These are phyloP conservation scores for Pichia sp. DNA, from an alignment of 1,139 yeast species.

Conservation along the genomic window DNA sequence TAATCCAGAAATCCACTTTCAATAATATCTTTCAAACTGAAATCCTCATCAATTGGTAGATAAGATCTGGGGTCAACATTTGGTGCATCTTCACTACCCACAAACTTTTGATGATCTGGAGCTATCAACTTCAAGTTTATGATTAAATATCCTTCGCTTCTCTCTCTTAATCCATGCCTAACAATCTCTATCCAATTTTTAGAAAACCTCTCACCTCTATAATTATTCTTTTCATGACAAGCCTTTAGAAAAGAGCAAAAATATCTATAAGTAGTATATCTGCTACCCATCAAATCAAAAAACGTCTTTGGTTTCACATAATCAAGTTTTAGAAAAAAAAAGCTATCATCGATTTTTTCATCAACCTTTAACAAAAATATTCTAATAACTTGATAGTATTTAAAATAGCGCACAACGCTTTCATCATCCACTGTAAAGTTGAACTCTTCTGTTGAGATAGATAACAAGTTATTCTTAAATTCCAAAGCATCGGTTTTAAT, in stretches of 20 bases:
- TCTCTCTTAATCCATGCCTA: slow-evolving; percentile 1
- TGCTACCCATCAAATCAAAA: slow-evolving; percentile 11
- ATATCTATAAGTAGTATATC: slow-evolving; percentile 4
- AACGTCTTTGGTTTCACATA: slow-evolving; percentile 6
- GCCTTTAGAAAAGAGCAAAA: slow-evolving; percentile 5
- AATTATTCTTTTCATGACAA: slow-evolving; percentile 1
- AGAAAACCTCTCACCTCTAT: neutral
- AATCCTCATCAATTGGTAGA: slow-evolving; percentile 2
- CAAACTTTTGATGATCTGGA: slow-evolving; percentile 9
- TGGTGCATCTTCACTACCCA: neutral
- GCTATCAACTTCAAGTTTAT: slow-evolving; percentile 9
- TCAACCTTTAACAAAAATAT: neutral
- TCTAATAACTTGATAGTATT: slow-evolving; percentile 5
- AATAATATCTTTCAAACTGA: slow-evolving; percentile 9
- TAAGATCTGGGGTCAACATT: slow-evolving; percentile 2
- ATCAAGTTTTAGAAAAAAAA: slow-evolving; percentile 5
- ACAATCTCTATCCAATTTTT: slow-evolving; percentile 5
- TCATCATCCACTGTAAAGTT: neutral
- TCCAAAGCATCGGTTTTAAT: neutral
- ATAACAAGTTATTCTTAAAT: neutral
- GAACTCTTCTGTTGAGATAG: neutral
- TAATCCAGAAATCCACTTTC: slow-evolving; percentile 11
- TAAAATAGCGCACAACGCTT: neutral
- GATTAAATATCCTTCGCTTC: slow-evolving; percentile 12
- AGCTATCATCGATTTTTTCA: neutral